These are phyloP conservation scores for Cucurbita moschata DNA, from an alignment of 306 rosid genomes.

Conservation along the genomic window DNA sequence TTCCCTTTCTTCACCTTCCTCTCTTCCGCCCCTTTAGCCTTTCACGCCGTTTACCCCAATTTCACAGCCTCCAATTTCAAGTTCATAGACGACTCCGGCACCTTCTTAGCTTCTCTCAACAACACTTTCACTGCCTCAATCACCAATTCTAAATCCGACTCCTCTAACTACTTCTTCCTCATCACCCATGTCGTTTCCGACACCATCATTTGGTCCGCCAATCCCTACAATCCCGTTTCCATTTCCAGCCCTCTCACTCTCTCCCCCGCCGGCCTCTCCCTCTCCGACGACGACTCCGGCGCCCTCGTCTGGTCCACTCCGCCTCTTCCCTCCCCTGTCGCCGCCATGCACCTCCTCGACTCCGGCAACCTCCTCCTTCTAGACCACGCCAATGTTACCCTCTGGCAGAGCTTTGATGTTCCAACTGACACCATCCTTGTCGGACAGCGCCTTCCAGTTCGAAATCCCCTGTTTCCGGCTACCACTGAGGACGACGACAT, in stretches of 20 bases:
- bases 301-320: conserved; percentile 63
- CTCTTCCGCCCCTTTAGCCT: background rate
- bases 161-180: conserved; percentile 38
- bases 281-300: conserved; percentile 22
- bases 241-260: conserved; percentile 38
- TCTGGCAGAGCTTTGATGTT: conserved; percentile 67
- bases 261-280: conserved; percentile 29
- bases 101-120: conserved; percentile 50
- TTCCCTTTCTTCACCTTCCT: background rate
- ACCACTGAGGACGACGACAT: conserved; percentile 20
- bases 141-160: conserved; percentile 26
- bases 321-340: conserved; percentile 24
- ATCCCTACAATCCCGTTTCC: conserved; percentile 39
- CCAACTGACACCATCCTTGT: conserved; percentile 71
- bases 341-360: conserved; percentile 42
- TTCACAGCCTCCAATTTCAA: conserved; percentile 41
- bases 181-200: conserved; percentile 47
- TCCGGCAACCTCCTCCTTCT: conserved; percentile 61
- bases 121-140: conserved; percentile 45
- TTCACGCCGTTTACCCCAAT: conserved; percentile 13
- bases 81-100: conserved; percentile 28
- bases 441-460: conserved; percentile 43
- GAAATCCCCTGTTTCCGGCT: conserved; percentile 25
- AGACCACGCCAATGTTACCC: conserved; percentile 39
- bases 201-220: conserved; percentile 68